Base-by-base conservation (phyloP, 2,329 filamentous ascomycete species). In the Fusarium sororula region DNA sequence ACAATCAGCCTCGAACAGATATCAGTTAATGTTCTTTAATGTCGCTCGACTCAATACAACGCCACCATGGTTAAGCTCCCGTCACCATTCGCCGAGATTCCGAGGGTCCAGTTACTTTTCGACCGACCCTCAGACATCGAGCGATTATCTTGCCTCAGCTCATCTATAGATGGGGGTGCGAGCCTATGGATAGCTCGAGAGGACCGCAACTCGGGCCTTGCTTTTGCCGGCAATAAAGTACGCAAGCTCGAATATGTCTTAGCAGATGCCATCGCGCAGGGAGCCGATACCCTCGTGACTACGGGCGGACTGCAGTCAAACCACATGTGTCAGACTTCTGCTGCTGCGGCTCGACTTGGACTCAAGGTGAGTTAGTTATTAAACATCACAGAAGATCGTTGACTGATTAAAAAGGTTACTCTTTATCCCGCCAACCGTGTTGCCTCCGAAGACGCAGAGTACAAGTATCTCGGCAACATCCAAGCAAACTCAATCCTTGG, bases 261-360 rank as follows among this genome's bases (percentile, higher is more conserved):
- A 3, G 66, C 70, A 13, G 70, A 73, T 44, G 70, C 70, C 24
- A 24, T 73, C 7, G 47, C 41, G 0, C 51, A 70, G 13, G 70
- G 70, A 15, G 70, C 70, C 6, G 70, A 73, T 30, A 73, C 70
- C 5, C 30, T 73, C 12, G 70, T 73, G 14, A 73, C 70, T 1
- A 73, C 70, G 6, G 70, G 70, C 2, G 70, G 70, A 7, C 38
- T 73, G 5, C 70, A 73, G 12, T 73, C 70, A 7, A 73, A 73
- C 17, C 70, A 73, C 10, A 73, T 73, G 70, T 73, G 70, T 12
- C 70, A 73, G 37, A 73, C 70, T 15, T 61, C 70, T 39, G 70
- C 70, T 18, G 70, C 70, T 30, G 70, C 70, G 10, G 55, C 66
- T 38, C 56, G 66, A 32, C 66, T 73, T 32, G 70, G 70, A 5